A percentile compares a stretch with the other conserved stretches of the same genome.
Conservation (phyloP, 164 flowering plant species). For the Umbellularia californica region DNA sequence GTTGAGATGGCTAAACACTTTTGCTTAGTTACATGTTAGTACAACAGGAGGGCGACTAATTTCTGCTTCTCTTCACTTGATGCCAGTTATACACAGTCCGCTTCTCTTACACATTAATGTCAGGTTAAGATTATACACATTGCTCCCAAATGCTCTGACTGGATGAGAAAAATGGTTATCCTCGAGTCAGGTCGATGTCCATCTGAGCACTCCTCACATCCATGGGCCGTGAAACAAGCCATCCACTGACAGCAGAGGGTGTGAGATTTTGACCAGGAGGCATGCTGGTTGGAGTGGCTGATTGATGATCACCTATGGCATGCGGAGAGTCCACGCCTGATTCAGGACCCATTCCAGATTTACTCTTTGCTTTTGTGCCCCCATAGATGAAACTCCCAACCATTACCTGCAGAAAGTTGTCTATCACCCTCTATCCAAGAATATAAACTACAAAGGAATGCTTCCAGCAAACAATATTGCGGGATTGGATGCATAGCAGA, state of each 20-base stretch:
- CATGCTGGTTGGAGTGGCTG: constrained; percentile 27
- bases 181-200: constrained; percentile 73
- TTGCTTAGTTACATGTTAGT: constrained; percentile 22
- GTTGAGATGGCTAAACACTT: not conserved
- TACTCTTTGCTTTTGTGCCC: constrained; percentile 41
- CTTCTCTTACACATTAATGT: too few relatives aligned
- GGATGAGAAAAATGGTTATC: constrained; percentile 29
- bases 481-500: not conserved
- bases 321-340: constrained; percentile 25
- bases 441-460: not conserved
- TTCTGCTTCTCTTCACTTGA: not conserved
- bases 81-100: too few relatives aligned
- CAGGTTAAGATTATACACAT: constrained; percentile 35
- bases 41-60: not conserved
- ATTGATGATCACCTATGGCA: constrained; percentile 30
- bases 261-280: constrained; percentile 28
- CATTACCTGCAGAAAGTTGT: constrained; percentile 53
- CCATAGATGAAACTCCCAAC: constrained; percentile 46
- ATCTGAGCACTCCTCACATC: constrained; percentile 46
- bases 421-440: not conserved
- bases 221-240: constrained; percentile 53
- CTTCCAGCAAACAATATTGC: too few relatives aligned
- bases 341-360: constrained; percentile 24
- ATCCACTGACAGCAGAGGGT: constrained; percentile 30
- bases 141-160: constrained; percentile 11